Base-by-base conservation (phyloP, 2,329 filamentous ascomycete genomes). In the Nemania sp. region DNA sequence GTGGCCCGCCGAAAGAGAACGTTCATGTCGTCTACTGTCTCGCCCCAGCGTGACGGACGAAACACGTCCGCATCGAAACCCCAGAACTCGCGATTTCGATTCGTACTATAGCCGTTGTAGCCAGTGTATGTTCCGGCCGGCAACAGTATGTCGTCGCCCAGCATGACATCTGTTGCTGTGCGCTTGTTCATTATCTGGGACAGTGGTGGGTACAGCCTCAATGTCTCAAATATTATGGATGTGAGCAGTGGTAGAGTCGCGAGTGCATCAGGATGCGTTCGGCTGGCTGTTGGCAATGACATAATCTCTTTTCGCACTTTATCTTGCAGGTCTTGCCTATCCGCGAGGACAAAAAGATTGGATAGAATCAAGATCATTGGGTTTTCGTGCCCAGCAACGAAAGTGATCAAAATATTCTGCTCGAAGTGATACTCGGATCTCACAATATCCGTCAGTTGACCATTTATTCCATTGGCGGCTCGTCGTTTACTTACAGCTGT, bases 191-290 rank as follows among this genome's bases (percentile, higher is more conserved):
- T 82, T 49, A 86, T 77, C 66, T 86, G 83, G 0, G 79, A 81
- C 58, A 86, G 81, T 7, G 84, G 84, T 0, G 84, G 84, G 64
- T 82, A 84, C 53, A 86, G 77, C 1, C 84, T 82, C 13, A 86
- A 78, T 24, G 78, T 75, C 60, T 86, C 84, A 68, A 83, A 81
- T 22, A 86, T 75, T 26, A 83, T 78, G 0, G 84, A 76, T 1
- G 80, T 83, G 5, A 86, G 75, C 35, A 79, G 79, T 0, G 83
- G 82, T 29, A 84, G 75, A 38, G 77, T 75, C 29, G 72, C 78
- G 53, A 75, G 74, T 41, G 20, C 70, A 61, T 71, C 75, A 61
- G 62, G 1, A 11, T 57, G 15, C 60, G 67, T 20, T n/a, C 58
- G 58, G 24, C 56, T 49, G 63, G 59, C 18, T 52, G 35, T 53